These are phyloP conservation scores for Vanrija pseudolonga DNA, from an alignment of 1,284 basidiomycete genomes.

Conservation along the genomic window DNA sequence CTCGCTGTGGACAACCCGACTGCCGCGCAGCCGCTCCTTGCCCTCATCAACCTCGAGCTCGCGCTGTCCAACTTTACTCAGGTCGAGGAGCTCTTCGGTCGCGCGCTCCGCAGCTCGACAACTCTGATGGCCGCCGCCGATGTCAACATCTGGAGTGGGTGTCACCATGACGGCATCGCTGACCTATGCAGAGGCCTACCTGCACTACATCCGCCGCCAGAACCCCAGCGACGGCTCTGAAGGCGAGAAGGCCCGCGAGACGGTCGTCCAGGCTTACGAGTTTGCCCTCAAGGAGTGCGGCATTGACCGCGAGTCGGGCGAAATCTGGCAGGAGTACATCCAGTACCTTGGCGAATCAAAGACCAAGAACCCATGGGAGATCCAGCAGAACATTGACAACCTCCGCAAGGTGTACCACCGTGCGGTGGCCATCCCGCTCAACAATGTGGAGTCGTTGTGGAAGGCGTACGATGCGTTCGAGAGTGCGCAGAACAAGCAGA, in stretches of 20 bases:
- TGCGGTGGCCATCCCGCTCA: constrained; percentile 87
- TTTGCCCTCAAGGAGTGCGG: constrained; percentile 88
- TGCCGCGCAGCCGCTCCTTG: constrained; percentile 41
- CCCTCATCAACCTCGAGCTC: constrained; percentile 48
- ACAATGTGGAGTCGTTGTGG: constrained; percentile 92
- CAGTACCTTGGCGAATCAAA: constrained; percentile 76
- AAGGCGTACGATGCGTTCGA: constrained; percentile 93
- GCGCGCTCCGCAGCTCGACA: constrained; percentile 38
- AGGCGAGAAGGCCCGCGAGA: constrained; percentile 60
- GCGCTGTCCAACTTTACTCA: constrained; percentile 44
- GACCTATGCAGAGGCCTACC: constrained; percentile 39
- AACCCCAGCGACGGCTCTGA: constrained; percentile 40
- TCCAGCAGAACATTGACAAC: constrained; percentile 91
- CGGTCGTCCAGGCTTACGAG: constrained; percentile 85
- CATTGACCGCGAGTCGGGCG: constrained; percentile 58
- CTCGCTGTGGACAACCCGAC: constrained; percentile 43
- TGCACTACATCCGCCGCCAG: constrained; percentile 50
- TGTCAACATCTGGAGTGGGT: constrained; percentile 49
- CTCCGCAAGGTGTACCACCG: constrained; percentile 89
- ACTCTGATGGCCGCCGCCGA: constrained; percentile 45
- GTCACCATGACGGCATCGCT: constrained; percentile 1
- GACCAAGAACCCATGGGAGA: constrained; percentile 82
- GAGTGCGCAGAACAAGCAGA: constrained; percentile 82
- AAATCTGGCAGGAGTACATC: constrained; percentile 65
- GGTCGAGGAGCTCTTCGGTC: constrained; percentile 46